Evolutionary conservation across 768 basidiomycete genomes (phyloP).

Genomic region (Tulasnella sp.): DNA sequence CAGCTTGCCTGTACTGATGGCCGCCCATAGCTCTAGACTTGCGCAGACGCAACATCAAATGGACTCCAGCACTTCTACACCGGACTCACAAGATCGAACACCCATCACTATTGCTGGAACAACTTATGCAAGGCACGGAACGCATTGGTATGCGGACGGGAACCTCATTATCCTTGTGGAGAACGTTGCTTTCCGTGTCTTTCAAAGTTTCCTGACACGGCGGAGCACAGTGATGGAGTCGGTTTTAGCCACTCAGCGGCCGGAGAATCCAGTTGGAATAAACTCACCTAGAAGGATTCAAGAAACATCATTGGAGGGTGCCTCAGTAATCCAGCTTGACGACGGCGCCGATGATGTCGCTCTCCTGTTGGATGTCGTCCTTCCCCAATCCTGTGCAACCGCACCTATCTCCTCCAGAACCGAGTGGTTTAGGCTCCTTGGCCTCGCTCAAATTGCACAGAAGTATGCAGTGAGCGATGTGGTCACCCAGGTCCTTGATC

Average conservation of each 20-base stretch:
- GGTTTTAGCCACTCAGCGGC: not conserved
- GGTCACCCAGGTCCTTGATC: not conserved
- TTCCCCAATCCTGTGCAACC: not conserved
- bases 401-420: not conserved
- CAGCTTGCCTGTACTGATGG: no score
- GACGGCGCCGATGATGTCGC: not conserved
- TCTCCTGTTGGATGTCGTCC: not conserved
- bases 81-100: not conserved
- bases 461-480: not conserved
- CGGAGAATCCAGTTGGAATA: not conserved
- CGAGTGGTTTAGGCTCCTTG: not conserved
- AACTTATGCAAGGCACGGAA: not conserved
- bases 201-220: not conserved
- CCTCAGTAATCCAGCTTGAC: not conserved
- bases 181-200: not conserved
- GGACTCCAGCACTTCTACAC: not conserved
- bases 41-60: not conserved
- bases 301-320: not conserved
- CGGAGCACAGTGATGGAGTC: not conserved
- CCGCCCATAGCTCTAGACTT: not conserved
- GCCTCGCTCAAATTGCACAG: not conserved
- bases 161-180: conserved; percentile 14
- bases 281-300: not conserved
- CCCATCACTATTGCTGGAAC: not conserved
- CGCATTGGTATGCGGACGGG: conserved; percentile 6